Evolutionary conservation across 148 eudicot genomes (phyloP).

Genomic region (Vaccinium macrocarpon): DNA sequence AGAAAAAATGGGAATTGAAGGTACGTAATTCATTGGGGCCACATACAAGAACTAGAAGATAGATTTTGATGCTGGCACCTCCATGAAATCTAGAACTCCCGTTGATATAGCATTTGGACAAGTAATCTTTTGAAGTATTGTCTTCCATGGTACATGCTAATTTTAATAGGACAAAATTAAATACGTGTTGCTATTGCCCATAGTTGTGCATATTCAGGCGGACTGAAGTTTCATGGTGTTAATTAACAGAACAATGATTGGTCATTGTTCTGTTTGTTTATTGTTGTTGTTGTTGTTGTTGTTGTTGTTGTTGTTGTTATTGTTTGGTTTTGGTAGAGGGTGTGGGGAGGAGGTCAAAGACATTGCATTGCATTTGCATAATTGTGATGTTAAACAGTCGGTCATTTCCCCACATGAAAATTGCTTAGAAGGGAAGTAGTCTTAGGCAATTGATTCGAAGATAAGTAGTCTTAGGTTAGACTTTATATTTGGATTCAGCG

Average conservation of each 20-base stretch:
- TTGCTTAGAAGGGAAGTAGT: not conserved
- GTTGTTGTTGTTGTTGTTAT: not conserved
- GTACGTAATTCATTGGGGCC: not conserved
- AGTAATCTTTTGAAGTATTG: not conserved
- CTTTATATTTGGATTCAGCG: no score
- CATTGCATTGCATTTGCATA: not conserved
- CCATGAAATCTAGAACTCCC: not conserved
- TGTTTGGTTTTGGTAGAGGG: not conserved
- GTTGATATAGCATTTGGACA: conserved; percentile 2
- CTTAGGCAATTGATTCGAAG: not conserved
- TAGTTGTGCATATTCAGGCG: not conserved
- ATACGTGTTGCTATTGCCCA: not conserved
- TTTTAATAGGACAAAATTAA: not conserved
- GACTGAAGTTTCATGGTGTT: not conserved
- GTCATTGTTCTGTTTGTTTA: not conserved
- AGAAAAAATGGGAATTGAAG: not conserved
- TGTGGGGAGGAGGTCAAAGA: not conserved
- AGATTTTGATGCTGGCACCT: not conserved
- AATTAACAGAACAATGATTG: not conserved
- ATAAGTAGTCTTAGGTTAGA: no score
- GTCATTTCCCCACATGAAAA: not conserved
- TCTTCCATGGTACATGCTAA: not conserved
- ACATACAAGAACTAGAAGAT: not conserved
- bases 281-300: not conserved
- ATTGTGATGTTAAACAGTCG: not conserved